Conservation (phyloP, 2,329 filamentous ascomycete genomes). For the Helminthosporium solani region DNA sequence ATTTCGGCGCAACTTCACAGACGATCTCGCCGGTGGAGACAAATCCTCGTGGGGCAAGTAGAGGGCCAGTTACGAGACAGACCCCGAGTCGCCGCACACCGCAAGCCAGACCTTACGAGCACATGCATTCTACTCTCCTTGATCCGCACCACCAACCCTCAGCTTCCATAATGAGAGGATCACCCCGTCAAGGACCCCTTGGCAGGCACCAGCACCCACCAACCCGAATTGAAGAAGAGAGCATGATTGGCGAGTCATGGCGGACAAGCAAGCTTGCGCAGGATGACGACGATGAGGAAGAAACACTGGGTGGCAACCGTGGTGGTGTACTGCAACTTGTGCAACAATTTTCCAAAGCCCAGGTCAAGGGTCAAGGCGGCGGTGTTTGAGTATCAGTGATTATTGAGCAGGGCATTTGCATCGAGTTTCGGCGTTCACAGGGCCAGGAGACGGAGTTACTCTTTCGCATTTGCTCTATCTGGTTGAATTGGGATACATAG, state of each 20-base stretch:
- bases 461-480: no score
- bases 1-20: slow-evolving; percentile 49
- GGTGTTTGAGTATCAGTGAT: slow-evolving; percentile 12
- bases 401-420: no score
- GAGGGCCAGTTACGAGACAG: slow-evolving; percentile 23
- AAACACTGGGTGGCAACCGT: slow-evolving; percentile 45
- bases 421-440: no score
- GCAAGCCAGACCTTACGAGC: slow-evolving; percentile 42
- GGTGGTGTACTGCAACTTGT: slow-evolving; percentile 65
- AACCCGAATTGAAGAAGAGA: slow-evolving; percentile 51
- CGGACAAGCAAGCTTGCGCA: slow-evolving; percentile 47
- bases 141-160: slow-evolving; percentile 74
- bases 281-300: slow-evolving; percentile 52
- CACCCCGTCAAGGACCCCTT: slow-evolving; percentile 50
- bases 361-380: slow-evolving; percentile 50
- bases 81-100: slow-evolving; percentile 28
- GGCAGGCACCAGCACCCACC: slow-evolving; percentile 46
- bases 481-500: no score
- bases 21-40: slow-evolving; percentile 56
- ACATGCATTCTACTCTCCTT: slow-evolving; percentile 69
- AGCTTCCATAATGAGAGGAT: slow-evolving; percentile 47
- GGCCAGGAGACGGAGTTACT: no score
- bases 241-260: slow-evolving; percentile 62
- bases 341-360: slow-evolving; percentile 66
- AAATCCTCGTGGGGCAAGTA: slow-evolving; percentile 26